A percentile compares a stretch with the other conserved stretches of the same genome.
Evolutionary conservation across 805 yeast genomes (phyloP).

Genomic region (Cyberlindnera japonica): DNA sequence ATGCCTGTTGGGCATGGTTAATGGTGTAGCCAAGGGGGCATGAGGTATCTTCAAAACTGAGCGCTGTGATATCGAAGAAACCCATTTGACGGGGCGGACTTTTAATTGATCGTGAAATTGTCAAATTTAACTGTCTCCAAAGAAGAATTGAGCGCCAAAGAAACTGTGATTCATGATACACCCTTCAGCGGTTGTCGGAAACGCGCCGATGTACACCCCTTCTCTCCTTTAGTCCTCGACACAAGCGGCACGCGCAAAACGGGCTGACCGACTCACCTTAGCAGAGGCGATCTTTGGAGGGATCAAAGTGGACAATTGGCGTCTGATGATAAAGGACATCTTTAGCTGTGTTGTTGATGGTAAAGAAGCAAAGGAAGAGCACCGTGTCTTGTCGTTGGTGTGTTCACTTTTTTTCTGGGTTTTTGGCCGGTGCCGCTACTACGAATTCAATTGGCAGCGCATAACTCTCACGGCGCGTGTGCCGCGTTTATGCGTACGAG

Average conservation of each 20-base stretch:
- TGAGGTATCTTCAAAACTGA: too few species aligned
- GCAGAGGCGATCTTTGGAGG: slow-evolving; percentile 99
- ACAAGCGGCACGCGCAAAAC: neutral
- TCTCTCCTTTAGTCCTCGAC: neutral
- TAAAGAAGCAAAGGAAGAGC: neutral
- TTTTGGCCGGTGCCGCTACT: slow-evolving; percentile 3
- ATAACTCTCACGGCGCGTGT: slow-evolving; percentile 9
- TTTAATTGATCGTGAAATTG: too few species aligned
- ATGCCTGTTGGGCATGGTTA: too few species aligned
- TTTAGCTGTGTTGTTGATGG: neutral
- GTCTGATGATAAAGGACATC: slow-evolving; percentile 86
- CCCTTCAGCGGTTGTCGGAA: neutral
- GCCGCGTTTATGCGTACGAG: slow-evolving; percentile 12
- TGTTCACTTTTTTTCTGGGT: slow-evolving; percentile 13
- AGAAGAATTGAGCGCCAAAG: neutral
- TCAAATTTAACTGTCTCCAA: neutral
- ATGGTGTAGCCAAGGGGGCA: too few species aligned
- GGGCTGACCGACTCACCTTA: slow-evolving; percentile 50
- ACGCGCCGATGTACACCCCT: slow-evolving; percentile 1
- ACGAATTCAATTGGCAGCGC: slow-evolving; percentile 18
- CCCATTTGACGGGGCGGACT: too few species aligned
- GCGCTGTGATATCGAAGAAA: too few species aligned
- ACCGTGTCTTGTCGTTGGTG: slow-evolving; percentile 1
- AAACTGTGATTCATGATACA: neutral
- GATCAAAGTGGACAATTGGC: slow-evolving; percentile 90